phyloP scores from a whole-genome alignment of 306 rosid species.

The Gastrolobium villosum region DNA sequence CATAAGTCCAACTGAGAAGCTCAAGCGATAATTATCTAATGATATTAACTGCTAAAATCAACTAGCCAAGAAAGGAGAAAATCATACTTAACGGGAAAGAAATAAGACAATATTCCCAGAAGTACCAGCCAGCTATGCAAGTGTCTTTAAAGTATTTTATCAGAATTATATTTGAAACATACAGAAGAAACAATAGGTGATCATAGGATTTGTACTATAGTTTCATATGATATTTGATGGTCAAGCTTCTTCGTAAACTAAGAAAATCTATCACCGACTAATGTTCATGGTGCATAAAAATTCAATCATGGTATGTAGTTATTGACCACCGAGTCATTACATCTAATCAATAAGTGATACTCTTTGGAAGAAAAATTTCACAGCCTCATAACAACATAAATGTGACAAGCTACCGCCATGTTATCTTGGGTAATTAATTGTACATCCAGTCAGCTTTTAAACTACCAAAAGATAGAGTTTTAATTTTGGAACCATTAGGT shows the following conservation, averaged over 20 bases:
- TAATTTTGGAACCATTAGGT: conserved; percentile 8
- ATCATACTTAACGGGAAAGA: too few relatives aligned
- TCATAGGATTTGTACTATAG: neutral
- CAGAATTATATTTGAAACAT: too few relatives aligned
- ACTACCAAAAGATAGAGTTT: neutral
- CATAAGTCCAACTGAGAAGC: too few relatives aligned
- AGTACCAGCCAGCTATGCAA: too few relatives aligned
- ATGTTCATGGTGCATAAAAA: neutral
- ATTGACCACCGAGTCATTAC: conserved; percentile 18
- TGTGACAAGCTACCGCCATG: neutral
- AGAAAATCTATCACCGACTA: neutral
- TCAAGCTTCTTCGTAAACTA: conserved; percentile 11
- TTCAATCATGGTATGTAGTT: neutral
- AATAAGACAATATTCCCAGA: too few relatives aligned
- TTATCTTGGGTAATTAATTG: neutral
- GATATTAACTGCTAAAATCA: too few relatives aligned
- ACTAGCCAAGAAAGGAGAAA: too few relatives aligned
- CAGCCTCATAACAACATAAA: conserved; percentile 2
- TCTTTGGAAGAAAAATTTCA: neutral
- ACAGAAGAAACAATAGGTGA: too few relatives aligned
- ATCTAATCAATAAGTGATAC: neutral
- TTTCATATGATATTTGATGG: conserved; percentile 1
- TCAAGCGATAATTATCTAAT: too few relatives aligned
- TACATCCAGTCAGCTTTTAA: neutral
- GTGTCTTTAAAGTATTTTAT: too few relatives aligned